A percentile compares a stretch with the other conserved stretches of the same genome.
Conservation (phyloP, 108 stramenopile genomes). For the Skeletonema grethae region DNA sequence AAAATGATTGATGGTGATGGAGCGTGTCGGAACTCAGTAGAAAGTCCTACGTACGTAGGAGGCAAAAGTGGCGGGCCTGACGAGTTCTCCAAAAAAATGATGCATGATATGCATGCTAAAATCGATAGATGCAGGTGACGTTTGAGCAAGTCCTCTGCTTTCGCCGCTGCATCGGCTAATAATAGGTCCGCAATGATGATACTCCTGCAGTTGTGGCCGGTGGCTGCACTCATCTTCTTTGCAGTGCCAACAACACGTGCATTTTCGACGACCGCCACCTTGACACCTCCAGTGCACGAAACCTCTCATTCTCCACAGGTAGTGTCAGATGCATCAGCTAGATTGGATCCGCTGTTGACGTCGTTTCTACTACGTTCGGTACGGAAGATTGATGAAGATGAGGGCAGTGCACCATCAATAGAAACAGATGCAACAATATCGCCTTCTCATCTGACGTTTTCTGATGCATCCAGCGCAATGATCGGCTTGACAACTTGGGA, state of each 20-base stretch:
- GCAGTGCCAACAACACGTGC: not conserved
- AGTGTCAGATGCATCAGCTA: constrained; percentile 14
- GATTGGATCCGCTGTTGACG: constrained; percentile 41
- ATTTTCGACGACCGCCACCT: not conserved
- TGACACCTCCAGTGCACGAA: not conserved
- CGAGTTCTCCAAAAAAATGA: no score
- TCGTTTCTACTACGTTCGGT: constrained; percentile 40
- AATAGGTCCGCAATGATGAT: constrained; percentile 1
- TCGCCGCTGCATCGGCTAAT: not conserved
- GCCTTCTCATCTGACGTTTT: constrained; percentile 19
- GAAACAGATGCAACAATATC: not conserved
- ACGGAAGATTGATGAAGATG: constrained; percentile 4
- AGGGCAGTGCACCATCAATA: not conserved
- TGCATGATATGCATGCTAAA: no score
- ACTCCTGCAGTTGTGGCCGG: not conserved
- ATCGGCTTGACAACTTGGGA: constrained; percentile 28
- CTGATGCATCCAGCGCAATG: constrained; percentile 33
- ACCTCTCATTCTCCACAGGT: not conserved
- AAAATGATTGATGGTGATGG: not conserved
- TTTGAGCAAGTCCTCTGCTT: no score
- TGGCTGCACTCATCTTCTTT: not conserved
- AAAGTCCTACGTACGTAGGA: no score
- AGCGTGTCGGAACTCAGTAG: not conserved
- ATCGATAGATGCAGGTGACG: no score
- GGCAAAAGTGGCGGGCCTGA: no score